Percentiles rank a stretch among this genome's conserved stretches.
phyloP scores from a whole-genome alignment of 2,329 filamentous ascomycete genomes.

The Dichotomopilus funicola region DNA sequence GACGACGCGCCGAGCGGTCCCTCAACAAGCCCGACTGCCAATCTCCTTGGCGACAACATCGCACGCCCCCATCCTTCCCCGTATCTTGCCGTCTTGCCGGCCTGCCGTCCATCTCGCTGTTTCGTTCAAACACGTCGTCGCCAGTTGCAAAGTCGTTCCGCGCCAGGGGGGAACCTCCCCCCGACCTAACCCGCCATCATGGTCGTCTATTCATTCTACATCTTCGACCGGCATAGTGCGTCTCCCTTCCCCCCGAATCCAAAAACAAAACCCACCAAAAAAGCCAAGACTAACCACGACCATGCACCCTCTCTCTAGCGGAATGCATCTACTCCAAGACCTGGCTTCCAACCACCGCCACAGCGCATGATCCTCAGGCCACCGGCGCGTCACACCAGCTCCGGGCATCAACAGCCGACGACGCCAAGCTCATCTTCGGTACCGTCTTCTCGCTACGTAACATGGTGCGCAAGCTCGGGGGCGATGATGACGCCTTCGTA shows the following conservation, averaged over 20 bases:
- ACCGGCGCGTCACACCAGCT: constrained; percentile 11
- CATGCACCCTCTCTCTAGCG: constrained; percentile 45
- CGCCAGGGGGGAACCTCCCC: constrained; percentile 6
- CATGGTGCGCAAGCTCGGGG: constrained; percentile 92
- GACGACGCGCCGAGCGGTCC: neutral
- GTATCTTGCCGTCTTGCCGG: neutral
- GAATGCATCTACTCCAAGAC: constrained; percentile 94
- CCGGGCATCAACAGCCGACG: constrained; percentile 55
- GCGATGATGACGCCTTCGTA: constrained; percentile 90
- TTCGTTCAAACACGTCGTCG: neutral
- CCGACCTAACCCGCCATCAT: constrained; percentile 55
- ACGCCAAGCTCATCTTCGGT: constrained; percentile 95
- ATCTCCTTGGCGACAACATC: neutral
- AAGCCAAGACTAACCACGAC: neutral
- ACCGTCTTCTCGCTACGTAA: constrained; percentile 94
- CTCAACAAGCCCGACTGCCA: neutral
- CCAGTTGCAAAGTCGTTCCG: constrained; percentile 11
- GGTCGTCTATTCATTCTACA: constrained; percentile 97
- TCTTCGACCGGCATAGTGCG: constrained; percentile 96
- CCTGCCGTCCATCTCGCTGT: neutral
- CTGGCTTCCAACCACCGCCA: constrained; percentile 52
- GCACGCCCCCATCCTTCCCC: neutral
- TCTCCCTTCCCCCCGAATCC: constrained; percentile 4
- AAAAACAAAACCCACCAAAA: neutral
- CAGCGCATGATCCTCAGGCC: constrained; percentile 1